A percentile compares a stretch with the other conserved stretches of the same genome.
phyloP scores from a whole-genome alignment of 768 basidiomycete species.

The Candolleomyces efflorescens region DNA sequence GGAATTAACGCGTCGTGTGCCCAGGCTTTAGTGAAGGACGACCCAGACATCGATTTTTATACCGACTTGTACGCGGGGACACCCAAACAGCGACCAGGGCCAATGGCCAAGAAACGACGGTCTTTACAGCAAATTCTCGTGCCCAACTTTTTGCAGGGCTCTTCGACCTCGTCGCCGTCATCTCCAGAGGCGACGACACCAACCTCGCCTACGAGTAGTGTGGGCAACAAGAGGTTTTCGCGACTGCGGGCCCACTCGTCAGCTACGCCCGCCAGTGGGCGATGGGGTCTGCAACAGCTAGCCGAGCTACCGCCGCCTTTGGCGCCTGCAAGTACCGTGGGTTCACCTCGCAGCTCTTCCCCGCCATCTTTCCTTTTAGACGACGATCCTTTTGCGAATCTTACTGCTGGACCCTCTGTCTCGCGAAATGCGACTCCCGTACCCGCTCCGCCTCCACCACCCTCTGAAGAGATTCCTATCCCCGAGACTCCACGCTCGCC shows the following conservation, averaged over 20 bases:
- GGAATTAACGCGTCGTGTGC: constrained; percentile 11
- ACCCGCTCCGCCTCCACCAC: constrained; percentile 14
- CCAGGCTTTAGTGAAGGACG: constrained; percentile 8
- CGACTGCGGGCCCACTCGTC: constrained; percentile 22
- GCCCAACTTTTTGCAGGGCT: constrained; percentile 38
- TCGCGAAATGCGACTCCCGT: constrained; percentile 8
- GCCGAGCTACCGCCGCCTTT: not conserved
- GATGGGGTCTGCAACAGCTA: not conserved
- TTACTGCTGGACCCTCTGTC: constrained; percentile 28
- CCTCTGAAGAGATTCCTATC: constrained; percentile 3
- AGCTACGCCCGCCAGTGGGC: constrained; percentile 2
- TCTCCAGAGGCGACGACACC: constrained; percentile 16
- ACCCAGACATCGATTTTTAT: constrained; percentile 13
- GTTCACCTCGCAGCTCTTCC: constrained; percentile 27
- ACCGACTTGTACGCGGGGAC: constrained; percentile 5
- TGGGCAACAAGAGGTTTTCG: constrained; percentile 12
- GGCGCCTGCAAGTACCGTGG: constrained; percentile 8
- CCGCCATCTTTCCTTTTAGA: constrained; percentile 52
- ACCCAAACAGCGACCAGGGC: constrained; percentile 19
- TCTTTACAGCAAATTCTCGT: constrained; percentile 51
- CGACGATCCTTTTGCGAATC: constrained; percentile 72
- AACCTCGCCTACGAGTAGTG: not conserved
- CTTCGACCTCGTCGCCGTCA: constrained; percentile 19
- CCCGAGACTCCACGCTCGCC: constrained; percentile 22
- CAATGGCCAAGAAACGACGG: constrained; percentile 41